phyloP scores from a whole-genome alignment of 2,329 filamentous ascomycete genomes.

The Remersonia thermophila region DNA sequence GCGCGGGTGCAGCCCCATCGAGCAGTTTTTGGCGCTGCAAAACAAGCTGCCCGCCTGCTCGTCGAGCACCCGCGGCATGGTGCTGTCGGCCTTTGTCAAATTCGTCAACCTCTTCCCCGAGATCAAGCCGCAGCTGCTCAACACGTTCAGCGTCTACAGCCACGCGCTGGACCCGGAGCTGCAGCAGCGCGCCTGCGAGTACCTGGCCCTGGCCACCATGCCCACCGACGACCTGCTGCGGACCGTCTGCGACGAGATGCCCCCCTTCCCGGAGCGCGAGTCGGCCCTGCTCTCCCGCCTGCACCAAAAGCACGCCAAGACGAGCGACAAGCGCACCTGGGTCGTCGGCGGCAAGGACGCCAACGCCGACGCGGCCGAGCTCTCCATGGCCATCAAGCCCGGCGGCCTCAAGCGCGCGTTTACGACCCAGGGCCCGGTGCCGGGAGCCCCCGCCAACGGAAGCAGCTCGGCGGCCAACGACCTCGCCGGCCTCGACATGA shows the following conservation, averaged over 20 bases:
- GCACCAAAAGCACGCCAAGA: conserved; percentile 86
- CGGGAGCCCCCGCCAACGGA: conserved; percentile 35
- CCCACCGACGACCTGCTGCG: conserved; percentile 83
- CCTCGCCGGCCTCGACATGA: conserved; percentile 73
- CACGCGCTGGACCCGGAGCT: conserved; percentile 91
- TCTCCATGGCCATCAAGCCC: conserved; percentile 61
- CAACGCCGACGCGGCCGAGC: conserved; percentile 68
- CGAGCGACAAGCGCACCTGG: conserved; percentile 93
- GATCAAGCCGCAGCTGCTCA: conserved; percentile 88
- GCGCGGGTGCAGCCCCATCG: conserved; percentile 84
- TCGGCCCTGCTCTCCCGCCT: conserved; percentile 84
- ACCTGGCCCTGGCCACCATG: conserved; percentile 71
- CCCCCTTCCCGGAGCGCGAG: conserved; percentile 87
- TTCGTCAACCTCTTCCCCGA: conserved; percentile 97
- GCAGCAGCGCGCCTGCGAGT: conserved; percentile 93
- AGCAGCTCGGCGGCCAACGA: conserved; percentile 45
- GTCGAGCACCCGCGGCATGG: conserved; percentile 80
- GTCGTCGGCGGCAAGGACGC: conserved; percentile 94
- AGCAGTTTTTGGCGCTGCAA: conserved; percentile 89
- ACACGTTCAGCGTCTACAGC: conserved; percentile 84
- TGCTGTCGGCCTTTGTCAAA: conserved; percentile 91
- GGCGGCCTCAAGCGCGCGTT: conserved; percentile 79
- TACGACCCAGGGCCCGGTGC: conserved; percentile 43
- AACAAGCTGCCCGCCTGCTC: conserved; percentile 82
- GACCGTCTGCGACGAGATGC: conserved; percentile 97